Evolutionary conservation across 495 filamentous ascomycete species (phyloP).

Genomic region (Penicillium parvum): DNA sequence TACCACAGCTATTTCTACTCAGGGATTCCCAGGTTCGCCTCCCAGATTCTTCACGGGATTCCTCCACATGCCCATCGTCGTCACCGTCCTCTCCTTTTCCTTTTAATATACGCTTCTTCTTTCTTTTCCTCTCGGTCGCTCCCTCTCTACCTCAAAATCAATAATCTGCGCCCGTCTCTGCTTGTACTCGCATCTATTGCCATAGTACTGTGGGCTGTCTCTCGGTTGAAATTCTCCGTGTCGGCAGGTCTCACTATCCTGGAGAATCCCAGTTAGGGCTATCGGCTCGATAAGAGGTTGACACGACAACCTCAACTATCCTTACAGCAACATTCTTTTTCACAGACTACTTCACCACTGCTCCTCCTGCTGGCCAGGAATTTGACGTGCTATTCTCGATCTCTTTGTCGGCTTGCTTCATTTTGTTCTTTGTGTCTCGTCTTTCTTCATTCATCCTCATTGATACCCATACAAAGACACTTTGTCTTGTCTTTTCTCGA

Average conservation of each 20-base stretch:
- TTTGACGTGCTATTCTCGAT: constrained; percentile 4
- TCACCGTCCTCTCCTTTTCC: constrained; percentile 20
- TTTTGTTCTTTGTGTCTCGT: not conserved
- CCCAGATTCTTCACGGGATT: constrained; percentile 36
- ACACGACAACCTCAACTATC: constrained; percentile 46
- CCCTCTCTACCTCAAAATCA: constrained; percentile 1
- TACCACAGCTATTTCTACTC: constrained; percentile 33
- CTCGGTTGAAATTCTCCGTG: constrained; percentile 20
- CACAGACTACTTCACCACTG: constrained; percentile 17
- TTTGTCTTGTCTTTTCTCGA: constrained; percentile 1
- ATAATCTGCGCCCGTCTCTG: constrained; percentile 9
- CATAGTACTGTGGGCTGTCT: constrained; percentile 19
- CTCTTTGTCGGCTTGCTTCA: not conserved
- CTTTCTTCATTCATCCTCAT: not conserved
- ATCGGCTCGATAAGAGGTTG: constrained; percentile 38
- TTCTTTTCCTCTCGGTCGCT: not conserved
- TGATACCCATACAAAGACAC: not conserved
- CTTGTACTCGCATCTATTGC: constrained; percentile 18
- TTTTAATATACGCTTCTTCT: constrained; percentile 10
- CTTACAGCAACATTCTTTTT: constrained; percentile 40
- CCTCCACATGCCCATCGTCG: constrained; percentile 36
- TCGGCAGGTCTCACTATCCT: constrained; percentile 29
- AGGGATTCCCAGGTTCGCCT: constrained; percentile 16
- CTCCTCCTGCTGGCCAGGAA: constrained; percentile 27
- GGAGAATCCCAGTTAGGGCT: constrained; percentile 27